Percentiles rank a stretch among this genome's conserved stretches.
These are phyloP conservation scores for Jamesozyma hellenica DNA, from an alignment of 805 yeast genomes.

Conservation along the genomic window DNA sequence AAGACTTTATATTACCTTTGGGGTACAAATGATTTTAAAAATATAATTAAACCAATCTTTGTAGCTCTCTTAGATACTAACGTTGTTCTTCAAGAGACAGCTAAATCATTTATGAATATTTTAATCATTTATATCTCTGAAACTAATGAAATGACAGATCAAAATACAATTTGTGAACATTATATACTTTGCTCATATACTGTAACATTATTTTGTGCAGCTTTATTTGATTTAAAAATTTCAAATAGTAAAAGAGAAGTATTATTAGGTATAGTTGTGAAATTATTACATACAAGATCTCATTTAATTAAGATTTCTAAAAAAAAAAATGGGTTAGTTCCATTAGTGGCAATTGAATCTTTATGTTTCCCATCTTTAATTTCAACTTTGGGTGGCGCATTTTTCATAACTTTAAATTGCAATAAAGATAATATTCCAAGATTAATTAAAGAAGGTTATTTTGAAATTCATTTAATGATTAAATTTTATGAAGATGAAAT, in stretches of 20 bases:
- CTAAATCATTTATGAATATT: conserved; percentile 28
- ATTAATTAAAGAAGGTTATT: conserved; percentile 6
- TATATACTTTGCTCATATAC: conserved; percentile 25
- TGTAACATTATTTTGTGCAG: conserved; percentile 29
- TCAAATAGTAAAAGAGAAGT: conserved; percentile 26
- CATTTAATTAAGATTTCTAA: conserved; percentile 19
- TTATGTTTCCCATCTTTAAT: conserved; percentile 26
- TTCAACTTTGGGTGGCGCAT: conserved; percentile 37
- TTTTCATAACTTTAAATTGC: conserved; percentile 41
- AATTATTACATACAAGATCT: conserved; percentile 30
- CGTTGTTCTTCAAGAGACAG: conserved; percentile 25
- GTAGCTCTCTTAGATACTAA: conserved; percentile 31
- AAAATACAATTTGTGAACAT: conserved; percentile 4
- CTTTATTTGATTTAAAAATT: conserved; percentile 21
- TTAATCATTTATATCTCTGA: conserved; percentile 8
- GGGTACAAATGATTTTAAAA: conserved; percentile 8
- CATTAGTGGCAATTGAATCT: conserved; percentile 15
- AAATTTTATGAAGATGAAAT: conserved; percentile 20
- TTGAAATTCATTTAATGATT: conserved; percentile 7
- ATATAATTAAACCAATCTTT: conserved; percentile 27
- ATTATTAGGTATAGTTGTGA: conserved; percentile 30
- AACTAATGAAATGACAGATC: conserved; percentile 1
- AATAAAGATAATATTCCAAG: conserved; percentile 8
- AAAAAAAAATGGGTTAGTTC: conserved; percentile 15
- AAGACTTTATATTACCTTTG: conserved; percentile 3